Base-by-base conservation (phyloP, 208 protist species). In the Leptomonas seymouri region DNA sequence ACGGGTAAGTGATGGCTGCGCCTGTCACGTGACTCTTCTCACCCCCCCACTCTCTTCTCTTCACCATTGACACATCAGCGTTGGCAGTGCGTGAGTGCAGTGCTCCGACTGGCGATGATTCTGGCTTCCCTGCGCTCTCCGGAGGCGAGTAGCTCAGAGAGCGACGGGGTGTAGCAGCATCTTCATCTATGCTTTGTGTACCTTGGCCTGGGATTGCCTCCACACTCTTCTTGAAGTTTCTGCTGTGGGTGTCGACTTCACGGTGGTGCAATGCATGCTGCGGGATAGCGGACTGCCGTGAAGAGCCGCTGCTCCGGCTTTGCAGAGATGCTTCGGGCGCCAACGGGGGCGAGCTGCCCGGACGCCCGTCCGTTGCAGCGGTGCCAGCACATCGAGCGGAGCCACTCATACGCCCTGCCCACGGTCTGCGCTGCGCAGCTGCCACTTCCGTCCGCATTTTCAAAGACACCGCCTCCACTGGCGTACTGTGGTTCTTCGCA, bases 61-160 rank as follows among this genome's bases (percentile, higher is more conserved):
- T 3, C 34, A 39, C 9, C 34, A 39, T 9, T 39, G 34, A 9
- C 3, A 12, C 34, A 9, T 39, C 9, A 3, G 34, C 9, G 9
- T 39, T 9, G 34, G 9, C 34, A 3, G 34, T 9, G 34, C 34
- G 34, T 39, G 34, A 3, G 34, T 31, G 44, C 21, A 16, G 14
- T 34, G 18, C 16, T 4, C 7, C 34, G 23, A 23, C 51, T 6
- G 3, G 16, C 1, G 1, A 11, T 34, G 34, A 41, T 8, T 2
- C 39, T 50, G 44, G 23, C 59, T 25, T 67, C 36, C 57, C 54
- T 2, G 54, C 41, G 30, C 45, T 65, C 20, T 50, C 55, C 12
- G 55, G 46, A 23, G 70, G 62, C 6, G 61, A 76, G 70, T 76
- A 76, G 62, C 62, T 76, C 34, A 76, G 48, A n/a, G 70, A 76